phyloP scores from a whole-genome alignment of 768 basidiomycete genomes.

The Cystobasidium onofrii region DNA sequence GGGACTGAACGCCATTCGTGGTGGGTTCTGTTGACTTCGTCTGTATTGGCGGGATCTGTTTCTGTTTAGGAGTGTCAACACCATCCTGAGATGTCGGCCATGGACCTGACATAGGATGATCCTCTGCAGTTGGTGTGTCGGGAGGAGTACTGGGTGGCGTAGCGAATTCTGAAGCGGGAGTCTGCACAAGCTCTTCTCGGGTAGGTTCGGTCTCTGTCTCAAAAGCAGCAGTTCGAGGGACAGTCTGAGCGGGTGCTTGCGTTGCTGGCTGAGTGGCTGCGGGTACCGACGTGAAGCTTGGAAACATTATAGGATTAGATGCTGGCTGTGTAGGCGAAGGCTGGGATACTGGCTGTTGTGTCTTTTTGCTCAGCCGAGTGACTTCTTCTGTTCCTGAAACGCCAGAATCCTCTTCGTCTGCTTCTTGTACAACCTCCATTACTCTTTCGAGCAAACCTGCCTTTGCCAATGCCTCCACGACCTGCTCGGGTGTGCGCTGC shows the following conservation, averaged over 20 bases:
- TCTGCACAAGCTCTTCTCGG: conserved; percentile 1
- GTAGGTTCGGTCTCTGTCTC: background rate
- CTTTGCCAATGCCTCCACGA: conserved; percentile 19
- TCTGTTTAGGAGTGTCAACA: background rate
- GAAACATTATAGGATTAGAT: background rate
- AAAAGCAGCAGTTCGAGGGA: background rate
- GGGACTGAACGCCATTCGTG: no score
- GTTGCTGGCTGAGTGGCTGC: background rate
- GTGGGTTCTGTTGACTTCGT: no score
- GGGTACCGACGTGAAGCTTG: background rate
- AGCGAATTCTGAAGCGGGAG: conserved; percentile 7
- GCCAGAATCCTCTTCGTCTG: conserved; percentile 8
- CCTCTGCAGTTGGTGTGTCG: background rate
- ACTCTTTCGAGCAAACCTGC: conserved; percentile 25
- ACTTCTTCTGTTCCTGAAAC: background rate
- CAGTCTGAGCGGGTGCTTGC: background rate
- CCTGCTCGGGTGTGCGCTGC: conserved; percentile 22
- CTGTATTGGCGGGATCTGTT: background rate
- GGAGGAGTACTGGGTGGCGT: conserved; percentile 2
- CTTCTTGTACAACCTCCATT: conserved; percentile 27
- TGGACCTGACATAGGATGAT: background rate
- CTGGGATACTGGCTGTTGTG: background rate
- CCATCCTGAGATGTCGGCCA: background rate
- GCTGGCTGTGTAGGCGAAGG: background rate
- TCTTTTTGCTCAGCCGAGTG: background rate